Evolutionary conservation across 208 protist species (phyloP), one percentile per base, ranked within the genome.

Genomic region (Trypanosoma conorhini): DNA sequence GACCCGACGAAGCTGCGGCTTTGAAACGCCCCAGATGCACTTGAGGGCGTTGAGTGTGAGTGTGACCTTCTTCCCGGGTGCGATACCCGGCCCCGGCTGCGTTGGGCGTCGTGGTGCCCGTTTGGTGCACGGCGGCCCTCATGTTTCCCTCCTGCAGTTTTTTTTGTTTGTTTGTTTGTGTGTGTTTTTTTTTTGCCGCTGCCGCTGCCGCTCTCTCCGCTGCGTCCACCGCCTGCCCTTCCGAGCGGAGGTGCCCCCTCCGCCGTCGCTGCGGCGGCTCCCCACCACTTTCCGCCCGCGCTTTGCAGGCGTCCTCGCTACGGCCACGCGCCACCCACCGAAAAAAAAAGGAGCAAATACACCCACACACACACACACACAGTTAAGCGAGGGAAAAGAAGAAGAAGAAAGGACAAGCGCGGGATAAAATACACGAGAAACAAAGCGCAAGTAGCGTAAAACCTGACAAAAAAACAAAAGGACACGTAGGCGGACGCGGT

Each of bases 1-100:
- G 79, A 87, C 55, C 76, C 76, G 0, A 86, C 80, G 4, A 87
- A 87, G 62, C 69, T 88, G 7, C 75, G 79, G 15, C 38, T 91
- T 26, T 65, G 80, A 30, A 30, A 5, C 56, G 28, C 22, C 17
- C 22, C 4, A 12, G 31, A 19, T 8, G 33, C 7, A 38, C 7
- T 7, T 38, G 33, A 38, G 33, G 2, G 33, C 7, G 33, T 2
- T 2, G 33, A 24, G 22, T 33, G 33, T 22, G 4, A 40, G 44
- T 51, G 52, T 38, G 44, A 38, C 44, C 33, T 38, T 38, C 7
- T 38, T 9, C 33, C 33, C 2, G 33, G 33, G 33, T 38, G 33
- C 33, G 28, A 3, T n/a, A 30, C 33, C 40, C 28, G 50, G 33
- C 33, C 33, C 33, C 33, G 33, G 4, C 33, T 38, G 33, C 33